These are phyloP conservation scores for Agarophyton chilense DNA, from an alignment of 23 red algal species.

Conservation along the genomic window DNA sequence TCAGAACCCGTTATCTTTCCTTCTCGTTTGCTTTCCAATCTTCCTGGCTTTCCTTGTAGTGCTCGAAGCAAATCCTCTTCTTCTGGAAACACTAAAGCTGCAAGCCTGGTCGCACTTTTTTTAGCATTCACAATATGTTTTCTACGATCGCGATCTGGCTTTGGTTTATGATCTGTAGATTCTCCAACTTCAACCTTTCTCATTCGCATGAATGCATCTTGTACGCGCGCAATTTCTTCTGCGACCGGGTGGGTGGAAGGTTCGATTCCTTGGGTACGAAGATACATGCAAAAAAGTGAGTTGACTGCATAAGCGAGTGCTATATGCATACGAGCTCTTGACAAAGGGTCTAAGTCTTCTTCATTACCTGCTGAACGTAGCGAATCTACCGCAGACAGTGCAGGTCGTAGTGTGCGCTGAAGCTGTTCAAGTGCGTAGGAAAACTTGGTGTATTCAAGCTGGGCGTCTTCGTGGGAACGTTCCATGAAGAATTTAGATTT, in stretches of 20 bases:
- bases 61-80: slow-evolving; percentile 43
- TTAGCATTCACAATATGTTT: slow-evolving; percentile 42
- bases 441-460: slow-evolving; percentile 46
- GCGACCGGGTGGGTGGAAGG: slow-evolving; percentile 48
- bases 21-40: neutral
- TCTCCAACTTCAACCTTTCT: slow-evolving; percentile 53
- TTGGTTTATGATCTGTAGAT: slow-evolving; percentile 16
- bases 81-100: slow-evolving; percentile 51
- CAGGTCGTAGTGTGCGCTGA: slow-evolving; percentile 23
- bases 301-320: slow-evolving; percentile 57
- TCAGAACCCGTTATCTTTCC: neutral
- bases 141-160: slow-evolving; percentile 29
- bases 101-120: slow-evolving; percentile 28
- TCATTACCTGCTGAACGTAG: slow-evolving; percentile 32
- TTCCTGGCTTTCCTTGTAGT: slow-evolving; percentile 5
- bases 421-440: slow-evolving; percentile 26
- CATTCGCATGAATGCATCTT: slow-evolving; percentile 69
- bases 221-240: slow-evolving; percentile 67
- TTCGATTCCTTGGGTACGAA: slow-evolving; percentile 67
- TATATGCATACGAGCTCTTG: slow-evolving; percentile 47
- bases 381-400: slow-evolving; percentile 35
- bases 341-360: slow-evolving; percentile 52
- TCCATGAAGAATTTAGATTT: slow-evolving; percentile 35
- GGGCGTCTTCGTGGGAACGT: neutral
- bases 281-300: slow-evolving; percentile 71